Conservation (phyloP, 1,284 basidiomycete genomes). For the Boletus smithii region DNA sequence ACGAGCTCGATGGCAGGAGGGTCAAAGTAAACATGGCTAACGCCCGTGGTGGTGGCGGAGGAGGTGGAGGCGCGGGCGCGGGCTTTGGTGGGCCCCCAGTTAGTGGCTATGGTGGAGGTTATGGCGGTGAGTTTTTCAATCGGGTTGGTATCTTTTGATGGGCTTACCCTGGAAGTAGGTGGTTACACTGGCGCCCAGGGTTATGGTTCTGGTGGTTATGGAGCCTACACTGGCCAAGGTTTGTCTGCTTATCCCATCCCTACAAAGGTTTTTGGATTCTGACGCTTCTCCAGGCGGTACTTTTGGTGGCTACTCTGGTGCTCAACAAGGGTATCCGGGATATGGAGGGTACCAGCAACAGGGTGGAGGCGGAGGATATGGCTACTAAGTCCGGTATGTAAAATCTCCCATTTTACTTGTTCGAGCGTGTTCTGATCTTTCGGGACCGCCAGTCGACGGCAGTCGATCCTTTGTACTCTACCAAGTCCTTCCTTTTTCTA, state of each 20-base stretch:
- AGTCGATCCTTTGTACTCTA: neutral
- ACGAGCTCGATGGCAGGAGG: slow-evolving; percentile 90
- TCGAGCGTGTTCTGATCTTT: slow-evolving; percentile 4
- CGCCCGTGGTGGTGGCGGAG: slow-evolving; percentile 61
- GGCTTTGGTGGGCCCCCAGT: slow-evolving; percentile 16
- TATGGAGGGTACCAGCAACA: slow-evolving; percentile 27
- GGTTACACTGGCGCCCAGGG: slow-evolving; percentile 17
- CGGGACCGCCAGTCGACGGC: neutral
- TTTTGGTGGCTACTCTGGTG: slow-evolving; percentile 15
- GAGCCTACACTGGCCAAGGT: slow-evolving; percentile 20
- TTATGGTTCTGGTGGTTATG: slow-evolving; percentile 22
- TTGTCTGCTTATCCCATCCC: neutral
- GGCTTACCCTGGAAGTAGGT: slow-evolving; percentile 12
- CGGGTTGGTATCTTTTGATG: neutral
- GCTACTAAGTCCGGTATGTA: slow-evolving; percentile 22
- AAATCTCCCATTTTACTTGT: neutral
- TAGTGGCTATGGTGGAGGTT: neutral
- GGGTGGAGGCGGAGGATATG: slow-evolving; percentile 13
- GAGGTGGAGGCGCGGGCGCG: slow-evolving; percentile 35
- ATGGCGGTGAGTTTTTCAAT: slow-evolving; percentile 11
- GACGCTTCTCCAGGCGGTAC: slow-evolving; percentile 9
- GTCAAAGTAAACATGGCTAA: slow-evolving; percentile 96
- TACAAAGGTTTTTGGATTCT: neutral
- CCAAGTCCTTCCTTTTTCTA: slow-evolving; percentile 6
- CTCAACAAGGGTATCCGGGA: slow-evolving; percentile 27